These are phyloP conservation scores for Meira nashicola DNA, from an alignment of 1,284 basidiomycete genomes.

Conservation along the genomic window DNA sequence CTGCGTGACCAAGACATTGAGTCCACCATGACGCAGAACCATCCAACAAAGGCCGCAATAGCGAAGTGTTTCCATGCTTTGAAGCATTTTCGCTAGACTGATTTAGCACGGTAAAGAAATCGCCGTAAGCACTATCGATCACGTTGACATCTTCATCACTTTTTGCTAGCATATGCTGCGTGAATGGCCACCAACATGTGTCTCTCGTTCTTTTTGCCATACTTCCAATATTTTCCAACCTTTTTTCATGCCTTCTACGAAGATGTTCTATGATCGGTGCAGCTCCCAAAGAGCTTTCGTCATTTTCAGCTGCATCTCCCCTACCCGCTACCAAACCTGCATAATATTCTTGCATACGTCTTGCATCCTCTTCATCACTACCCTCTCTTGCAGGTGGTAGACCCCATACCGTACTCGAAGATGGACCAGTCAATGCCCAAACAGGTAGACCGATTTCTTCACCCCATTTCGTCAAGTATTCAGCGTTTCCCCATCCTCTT, in stretches of 20 bases:
- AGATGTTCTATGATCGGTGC: conserved; percentile 62
- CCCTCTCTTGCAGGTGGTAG: conserved; percentile 54
- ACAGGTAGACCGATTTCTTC: conserved; percentile 61
- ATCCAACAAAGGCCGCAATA: conserved; percentile 67
- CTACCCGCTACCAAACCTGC: conserved; percentile 47
- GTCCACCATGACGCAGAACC: conserved; percentile 99
- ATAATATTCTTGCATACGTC: conserved; percentile 69
- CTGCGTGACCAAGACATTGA: conserved; percentile 80
- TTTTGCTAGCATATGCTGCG: conserved; percentile 65
- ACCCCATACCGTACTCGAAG: conserved; percentile 19
- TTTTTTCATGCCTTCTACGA: conserved; percentile 62
- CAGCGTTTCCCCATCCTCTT: conserved; percentile 61
- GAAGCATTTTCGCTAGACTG: not conserved
- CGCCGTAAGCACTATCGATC: conserved; percentile 20
- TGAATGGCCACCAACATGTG: conserved; percentile 94
- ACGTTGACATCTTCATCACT: conserved; percentile 35
- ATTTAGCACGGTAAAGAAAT: conserved; percentile 16
- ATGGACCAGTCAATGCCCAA: conserved; percentile 37
- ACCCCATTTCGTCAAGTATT: conserved; percentile 71
- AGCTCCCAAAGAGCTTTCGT: conserved; percentile 54
- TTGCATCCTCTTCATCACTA: conserved; percentile 59
- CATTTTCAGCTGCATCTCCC: conserved; percentile 5
- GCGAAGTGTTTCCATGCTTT: conserved; percentile 50
- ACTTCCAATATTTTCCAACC: conserved; percentile 67
- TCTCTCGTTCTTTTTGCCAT: conserved; percentile 75